phyloP scores from a whole-genome alignment of 2,329 filamentous ascomycete genomes.

The Neonectria ditissima region DNA sequence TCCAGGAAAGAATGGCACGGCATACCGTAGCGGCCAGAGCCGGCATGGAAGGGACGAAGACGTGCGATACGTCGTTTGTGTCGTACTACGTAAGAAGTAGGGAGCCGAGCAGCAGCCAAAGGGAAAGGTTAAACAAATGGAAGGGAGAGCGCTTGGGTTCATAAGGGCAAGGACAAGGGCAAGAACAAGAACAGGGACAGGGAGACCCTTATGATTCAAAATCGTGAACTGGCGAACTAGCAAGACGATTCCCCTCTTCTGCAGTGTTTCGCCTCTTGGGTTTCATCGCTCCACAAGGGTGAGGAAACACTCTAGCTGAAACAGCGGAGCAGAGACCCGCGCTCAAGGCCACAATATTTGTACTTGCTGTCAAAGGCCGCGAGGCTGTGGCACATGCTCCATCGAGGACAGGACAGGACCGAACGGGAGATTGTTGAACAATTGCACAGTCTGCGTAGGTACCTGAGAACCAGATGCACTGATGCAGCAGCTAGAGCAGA shows the following conservation, averaged over 20 bases:
- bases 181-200: constrained; percentile 14
- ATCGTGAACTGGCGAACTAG: constrained; percentile 12
- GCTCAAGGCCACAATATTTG: constrained; percentile 15
- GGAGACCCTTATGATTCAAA: constrained; percentile 15
- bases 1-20: neutral
- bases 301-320: constrained; percentile 41
- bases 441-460: no score
- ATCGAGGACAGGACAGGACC: no score
- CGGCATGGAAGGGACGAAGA: neutral
- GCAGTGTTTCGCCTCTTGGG: constrained; percentile 40
- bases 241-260: constrained; percentile 10
- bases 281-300: constrained; percentile 30
- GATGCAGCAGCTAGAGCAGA: constrained; percentile 16
- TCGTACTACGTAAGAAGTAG: neutral
- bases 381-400: constrained; percentile 16
- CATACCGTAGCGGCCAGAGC: neutral
- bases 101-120: neutral
- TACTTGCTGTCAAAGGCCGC: constrained; percentile 1
- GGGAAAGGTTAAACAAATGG: constrained; percentile 6
- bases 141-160: neutral
- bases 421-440: no score
- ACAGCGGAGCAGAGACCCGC: constrained; percentile 35
- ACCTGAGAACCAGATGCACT: no score
- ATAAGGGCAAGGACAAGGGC: constrained; percentile 6
- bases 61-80: neutral